These are phyloP conservation scores for Leptographium galeiforme DNA, from an alignment of 2,329 filamentous ascomycete genomes.

Conservation along the genomic window DNA sequence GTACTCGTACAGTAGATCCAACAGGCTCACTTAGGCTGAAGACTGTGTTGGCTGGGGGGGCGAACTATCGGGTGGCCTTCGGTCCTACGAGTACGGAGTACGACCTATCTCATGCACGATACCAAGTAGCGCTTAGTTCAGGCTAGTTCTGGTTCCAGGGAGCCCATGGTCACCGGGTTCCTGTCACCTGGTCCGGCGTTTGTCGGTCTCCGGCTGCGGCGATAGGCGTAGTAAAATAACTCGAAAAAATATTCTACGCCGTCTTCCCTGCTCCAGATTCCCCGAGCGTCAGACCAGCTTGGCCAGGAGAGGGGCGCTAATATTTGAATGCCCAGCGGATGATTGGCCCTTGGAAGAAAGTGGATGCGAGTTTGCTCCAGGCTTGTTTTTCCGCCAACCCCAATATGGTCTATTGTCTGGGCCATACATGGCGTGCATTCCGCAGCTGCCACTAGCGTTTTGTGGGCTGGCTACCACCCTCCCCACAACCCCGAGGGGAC, in stretches of 20 bases:
- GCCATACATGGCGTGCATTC: not conserved
- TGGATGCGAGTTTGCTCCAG: not conserved
- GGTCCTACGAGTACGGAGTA: no score
- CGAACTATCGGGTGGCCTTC: no score
- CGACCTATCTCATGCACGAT: no score
- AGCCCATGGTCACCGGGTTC: not conserved
- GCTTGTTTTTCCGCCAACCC: not conserved
- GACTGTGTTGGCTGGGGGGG: no score
- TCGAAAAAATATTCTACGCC: not conserved
- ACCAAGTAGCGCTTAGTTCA: no score
- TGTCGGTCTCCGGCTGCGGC: not conserved
- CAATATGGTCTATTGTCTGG: not conserved
- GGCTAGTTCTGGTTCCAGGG: no score
- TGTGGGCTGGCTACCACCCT: not conserved
- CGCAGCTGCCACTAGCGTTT: not conserved
- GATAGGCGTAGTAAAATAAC: not conserved
- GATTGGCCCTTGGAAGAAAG: not conserved
- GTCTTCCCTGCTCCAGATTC: not conserved
- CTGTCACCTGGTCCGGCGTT: not conserved
- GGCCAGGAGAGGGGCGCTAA: not conserved
- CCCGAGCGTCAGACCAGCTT: not conserved
- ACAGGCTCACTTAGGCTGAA: no score
- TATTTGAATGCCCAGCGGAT: not conserved
- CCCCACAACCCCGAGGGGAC: no score
- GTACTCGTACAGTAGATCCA: no score